Base-by-base conservation (phyloP, 1,284 basidiomycete genomes). In the Irpex lacteus region DNA sequence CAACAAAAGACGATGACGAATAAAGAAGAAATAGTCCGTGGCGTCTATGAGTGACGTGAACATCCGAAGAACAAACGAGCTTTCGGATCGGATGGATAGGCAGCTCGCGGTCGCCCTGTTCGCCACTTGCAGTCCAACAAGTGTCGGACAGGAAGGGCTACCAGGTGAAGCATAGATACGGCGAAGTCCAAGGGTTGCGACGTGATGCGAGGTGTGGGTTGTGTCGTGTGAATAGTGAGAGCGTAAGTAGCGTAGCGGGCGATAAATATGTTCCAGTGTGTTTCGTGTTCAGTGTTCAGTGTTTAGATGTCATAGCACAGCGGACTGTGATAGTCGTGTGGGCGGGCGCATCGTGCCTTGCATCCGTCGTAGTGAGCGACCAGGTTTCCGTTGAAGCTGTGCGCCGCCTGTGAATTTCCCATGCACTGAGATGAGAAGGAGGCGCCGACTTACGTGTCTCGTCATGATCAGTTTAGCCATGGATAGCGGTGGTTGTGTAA, bases 401-500 rank as follows among this genome's bases (percentile, higher is more conserved):
- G 26, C 26, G 15, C 38, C 15, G 18, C 11, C n/a, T 8, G 47
- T 58, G 36, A 56, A 54, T 32, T 54, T 50, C 62, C 26, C 34
- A 34, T 21, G 19, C 19, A 26, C 26, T 4, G 26, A n/a, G 44
- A 62, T 36, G 54, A 26, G 26, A 54, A 50, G 18, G 36, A 52
- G 18, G 50, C 58, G 54, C 38, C 37, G 50, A 65, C 74, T 67
- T 70, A 76, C 75, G 68, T 76, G 75, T 70, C 74, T 70, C 57
- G 73, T 72, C 73, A 76, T 76, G 63, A 76, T 76, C 61, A 76
- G 68, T 65, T 76, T 76, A 38, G 75, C 75, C 75, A 76, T 76
- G 49, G 75, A 76, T 67, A 75, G 65, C 54, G 75, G 75, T 26
- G 65, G 68, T 67, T 71, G 72, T 65, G 72, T 65, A 54, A 70